These are phyloP conservation scores for Camellia japonica DNA, from an alignment of 148 eudicot species.

Conservation along the genomic window DNA sequence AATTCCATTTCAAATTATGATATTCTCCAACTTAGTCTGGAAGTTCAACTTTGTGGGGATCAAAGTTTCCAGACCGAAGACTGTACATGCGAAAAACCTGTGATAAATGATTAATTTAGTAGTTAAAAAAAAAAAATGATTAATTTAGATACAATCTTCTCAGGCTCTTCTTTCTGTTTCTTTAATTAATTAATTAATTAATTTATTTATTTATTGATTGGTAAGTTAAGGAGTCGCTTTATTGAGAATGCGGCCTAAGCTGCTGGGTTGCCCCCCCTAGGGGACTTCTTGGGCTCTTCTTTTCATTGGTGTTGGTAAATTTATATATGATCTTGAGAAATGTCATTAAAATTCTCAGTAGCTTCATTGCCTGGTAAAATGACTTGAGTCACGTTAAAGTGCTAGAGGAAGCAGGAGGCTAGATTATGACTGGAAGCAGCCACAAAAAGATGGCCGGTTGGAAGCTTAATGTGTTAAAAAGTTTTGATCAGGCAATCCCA, in stretches of 20 bases:
- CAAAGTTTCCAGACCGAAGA: not conserved
- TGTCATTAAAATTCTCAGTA: not conserved
- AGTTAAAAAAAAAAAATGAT: not conserved
- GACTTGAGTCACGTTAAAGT: not conserved
- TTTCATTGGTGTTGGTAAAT: not conserved
- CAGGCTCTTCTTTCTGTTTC: not conserved
- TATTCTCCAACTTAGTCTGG: not conserved
- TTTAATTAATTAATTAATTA: too few species aligned
- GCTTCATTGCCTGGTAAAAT: not conserved
- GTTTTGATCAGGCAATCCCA: not conserved
- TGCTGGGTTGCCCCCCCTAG: too few species aligned
- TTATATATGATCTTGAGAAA: not conserved
- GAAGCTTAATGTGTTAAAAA: not conserved
- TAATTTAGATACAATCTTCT: not conserved
- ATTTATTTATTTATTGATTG: too few species aligned
- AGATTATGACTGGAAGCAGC: not conserved
- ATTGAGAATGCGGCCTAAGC: too few species aligned
- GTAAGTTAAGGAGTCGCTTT: too few species aligned
- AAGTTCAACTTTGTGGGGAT: not conserved
- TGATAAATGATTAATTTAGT: not conserved
- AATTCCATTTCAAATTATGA: too few species aligned
- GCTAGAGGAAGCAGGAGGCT: not conserved
- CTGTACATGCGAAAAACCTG: not conserved
- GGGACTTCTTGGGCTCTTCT: not conserved
- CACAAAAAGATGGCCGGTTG: not conserved